Conservation (phyloP, 306 rosid genomes). For the Lathyrus oleraceus region DNA sequence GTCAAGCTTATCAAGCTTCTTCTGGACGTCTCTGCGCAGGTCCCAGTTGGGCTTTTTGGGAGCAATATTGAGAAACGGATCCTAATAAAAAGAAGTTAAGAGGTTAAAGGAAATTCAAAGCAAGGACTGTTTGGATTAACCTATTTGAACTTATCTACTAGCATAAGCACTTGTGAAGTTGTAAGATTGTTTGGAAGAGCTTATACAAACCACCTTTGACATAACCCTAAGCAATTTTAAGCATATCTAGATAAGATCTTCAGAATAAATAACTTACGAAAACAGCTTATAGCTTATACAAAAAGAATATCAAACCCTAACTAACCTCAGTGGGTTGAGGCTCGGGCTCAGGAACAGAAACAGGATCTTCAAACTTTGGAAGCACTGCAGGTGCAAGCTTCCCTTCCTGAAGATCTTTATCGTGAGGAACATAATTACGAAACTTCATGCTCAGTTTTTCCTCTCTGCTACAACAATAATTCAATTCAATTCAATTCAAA, state of each 20-base stretch:
- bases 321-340: conserved; percentile 56
- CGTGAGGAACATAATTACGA: conserved; percentile 94
- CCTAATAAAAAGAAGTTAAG: conserved; percentile 42
- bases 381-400: conserved; percentile 79
- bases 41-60: conserved; percentile 99
- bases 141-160: background rate
- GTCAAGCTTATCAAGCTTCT: conserved; percentile 95
- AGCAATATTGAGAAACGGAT: conserved; percentile 91
- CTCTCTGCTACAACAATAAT: conserved; percentile 35
- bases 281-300: background rate
- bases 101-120: background rate
- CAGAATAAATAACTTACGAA: background rate
- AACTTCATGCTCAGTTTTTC: conserved; percentile 66
- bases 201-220: background rate
- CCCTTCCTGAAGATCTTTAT: conserved; percentile 79
- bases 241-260: background rate
- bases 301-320: background rate
- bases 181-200: background rate
- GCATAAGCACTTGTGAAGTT: background rate
- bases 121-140: background rate
- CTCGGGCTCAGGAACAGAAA: conserved; percentile 58
- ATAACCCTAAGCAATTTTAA: background rate
- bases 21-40: conserved; percentile 89
- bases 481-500: background rate
- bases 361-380: conserved; percentile 91